phyloP scores from a whole-genome alignment of 371 early-diverging fungal genomes.

The Parasitella parasitica region DNA sequence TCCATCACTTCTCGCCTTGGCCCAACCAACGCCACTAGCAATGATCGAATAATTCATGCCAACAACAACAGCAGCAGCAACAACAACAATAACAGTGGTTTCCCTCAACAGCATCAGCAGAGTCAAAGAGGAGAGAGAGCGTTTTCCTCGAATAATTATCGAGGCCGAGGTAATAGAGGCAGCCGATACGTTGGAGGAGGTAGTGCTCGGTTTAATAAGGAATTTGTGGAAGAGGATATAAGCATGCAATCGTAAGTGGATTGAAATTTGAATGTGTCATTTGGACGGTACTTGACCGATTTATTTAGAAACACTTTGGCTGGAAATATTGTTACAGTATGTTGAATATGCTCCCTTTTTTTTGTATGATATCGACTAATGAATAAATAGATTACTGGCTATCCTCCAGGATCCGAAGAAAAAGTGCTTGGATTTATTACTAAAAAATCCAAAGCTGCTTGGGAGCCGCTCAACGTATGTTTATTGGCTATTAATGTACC shows the following conservation, averaged over 20 bases:
- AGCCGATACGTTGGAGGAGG: constrained; percentile 5
- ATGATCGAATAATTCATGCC: constrained; percentile 1
- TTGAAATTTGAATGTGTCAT: not conserved
- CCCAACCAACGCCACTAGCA: constrained; percentile 12
- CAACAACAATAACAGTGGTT: not conserved
- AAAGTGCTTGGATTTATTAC: constrained; percentile 36
- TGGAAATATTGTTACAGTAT: constrained; percentile 22
- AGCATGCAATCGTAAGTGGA: constrained; percentile 29
- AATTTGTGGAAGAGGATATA: constrained; percentile 42
- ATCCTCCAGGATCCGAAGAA: constrained; percentile 34
- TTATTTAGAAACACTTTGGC: constrained; percentile 5
- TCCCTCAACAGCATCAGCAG: not conserved
- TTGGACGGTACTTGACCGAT: not conserved
- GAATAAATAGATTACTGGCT: constrained; percentile 31
- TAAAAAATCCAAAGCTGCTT: constrained; percentile 35
- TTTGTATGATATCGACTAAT: not conserved
- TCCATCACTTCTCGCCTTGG: constrained; percentile 40
- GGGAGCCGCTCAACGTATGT: constrained; percentile 40
- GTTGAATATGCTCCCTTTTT: not conserved
- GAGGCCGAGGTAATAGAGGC: constrained; percentile 6
- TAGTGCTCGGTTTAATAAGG: constrained; percentile 26
- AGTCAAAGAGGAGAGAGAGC: constrained; percentile 12
- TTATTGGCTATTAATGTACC: too few species aligned
- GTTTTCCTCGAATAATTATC: constrained; percentile 11
- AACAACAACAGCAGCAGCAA: not conserved